phyloP scores from a whole-genome alignment of 2,329 filamentous ascomycete species.

The Aspergillus udagawae region DNA sequence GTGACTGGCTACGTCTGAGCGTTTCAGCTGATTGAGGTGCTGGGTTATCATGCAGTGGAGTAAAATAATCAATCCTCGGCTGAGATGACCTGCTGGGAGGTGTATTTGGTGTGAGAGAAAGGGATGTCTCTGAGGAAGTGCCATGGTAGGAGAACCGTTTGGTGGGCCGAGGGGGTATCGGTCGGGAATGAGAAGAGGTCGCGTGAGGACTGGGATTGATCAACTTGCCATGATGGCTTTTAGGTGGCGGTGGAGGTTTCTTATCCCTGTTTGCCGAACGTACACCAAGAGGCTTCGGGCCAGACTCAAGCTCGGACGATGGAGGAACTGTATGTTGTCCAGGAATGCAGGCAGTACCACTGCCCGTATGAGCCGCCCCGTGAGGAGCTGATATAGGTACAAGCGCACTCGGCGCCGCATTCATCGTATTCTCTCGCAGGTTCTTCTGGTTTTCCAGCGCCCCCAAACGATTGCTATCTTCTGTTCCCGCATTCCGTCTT shows the following conservation, averaged over 20 bases:
- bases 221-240: constrained; percentile 72
- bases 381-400: constrained; percentile 7
- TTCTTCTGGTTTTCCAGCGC: background rate
- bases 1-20: constrained; percentile 29
- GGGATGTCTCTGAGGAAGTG: constrained; percentile 19
- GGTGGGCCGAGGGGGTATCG: constrained; percentile 21
- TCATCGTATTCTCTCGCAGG: background rate
- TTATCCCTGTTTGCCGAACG: constrained; percentile 49
- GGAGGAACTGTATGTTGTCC: constrained; percentile 42
- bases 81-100: constrained; percentile 45
- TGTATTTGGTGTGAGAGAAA: constrained; percentile 11
- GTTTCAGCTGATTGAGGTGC: constrained; percentile 16
- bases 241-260: constrained; percentile 66
- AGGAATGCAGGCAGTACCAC: constrained; percentile 48
- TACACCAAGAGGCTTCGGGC: constrained; percentile 32
- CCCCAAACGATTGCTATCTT: background rate
- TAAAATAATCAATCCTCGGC: constrained; percentile 44
- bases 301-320: constrained; percentile 50
- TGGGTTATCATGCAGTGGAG: constrained; percentile 12
- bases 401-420: constrained; percentile 3
- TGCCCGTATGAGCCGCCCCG: constrained; percentile 29
- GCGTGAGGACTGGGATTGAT: constrained; percentile 49
- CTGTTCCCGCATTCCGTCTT: constrained; percentile 11
- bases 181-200: constrained; percentile 19
- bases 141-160: constrained; percentile 24